Percentiles rank a stretch among this genome's conserved stretches.
These are phyloP conservation scores for Aureobasidium leucospermi DNA, from an alignment of 2,329 filamentous ascomycete genomes.

Conservation along the genomic window DNA sequence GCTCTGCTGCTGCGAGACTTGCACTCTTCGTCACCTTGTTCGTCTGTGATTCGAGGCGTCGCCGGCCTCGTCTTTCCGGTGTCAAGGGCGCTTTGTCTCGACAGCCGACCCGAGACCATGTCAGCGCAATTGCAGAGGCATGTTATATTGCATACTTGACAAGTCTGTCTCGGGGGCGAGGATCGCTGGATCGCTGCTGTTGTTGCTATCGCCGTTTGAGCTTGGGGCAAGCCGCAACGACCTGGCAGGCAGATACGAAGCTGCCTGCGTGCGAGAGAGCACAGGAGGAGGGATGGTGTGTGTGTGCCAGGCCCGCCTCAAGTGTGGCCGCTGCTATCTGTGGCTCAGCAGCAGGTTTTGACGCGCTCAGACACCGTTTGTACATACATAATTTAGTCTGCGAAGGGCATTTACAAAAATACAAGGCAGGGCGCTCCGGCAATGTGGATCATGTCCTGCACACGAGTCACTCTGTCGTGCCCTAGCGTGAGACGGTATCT, in stretches of 20 bases:
- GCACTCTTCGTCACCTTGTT: background rate
- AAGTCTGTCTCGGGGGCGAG: constrained; percentile 5
- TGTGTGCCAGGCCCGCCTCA: background rate
- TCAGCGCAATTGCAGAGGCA: background rate
- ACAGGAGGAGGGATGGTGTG: background rate
- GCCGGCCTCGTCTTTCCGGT: constrained; percentile 8
- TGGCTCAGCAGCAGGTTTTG: constrained; percentile 13
- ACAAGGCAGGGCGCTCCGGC: constrained; percentile 13
- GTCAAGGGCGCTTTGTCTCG: constrained; percentile 2
- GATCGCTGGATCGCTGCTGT: constrained; percentile 6
- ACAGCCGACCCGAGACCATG: constrained; percentile 8
- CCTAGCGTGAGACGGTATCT: constrained; percentile 15
- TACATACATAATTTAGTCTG: constrained; percentile 13
- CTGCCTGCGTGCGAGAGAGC: constrained; percentile 1
- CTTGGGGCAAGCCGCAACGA: constrained; percentile 8
- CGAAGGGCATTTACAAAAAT: constrained; percentile 14
- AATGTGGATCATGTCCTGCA: constrained; percentile 14
- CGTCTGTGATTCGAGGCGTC: constrained; percentile 7
- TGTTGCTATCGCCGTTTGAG: constrained; percentile 11
- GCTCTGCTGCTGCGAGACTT: background rate
- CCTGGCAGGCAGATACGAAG: constrained; percentile 9
- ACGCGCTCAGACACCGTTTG: constrained; percentile 10
- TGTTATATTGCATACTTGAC: constrained; percentile 6
- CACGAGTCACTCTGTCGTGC: constrained; percentile 18
- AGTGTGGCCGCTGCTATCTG: constrained; percentile 9